A percentile compares a stretch with the other conserved stretches of the same genome.
Conservation (phyloP, 169 alveolate genomes). For the Cryptosporidium bovis region DNA sequence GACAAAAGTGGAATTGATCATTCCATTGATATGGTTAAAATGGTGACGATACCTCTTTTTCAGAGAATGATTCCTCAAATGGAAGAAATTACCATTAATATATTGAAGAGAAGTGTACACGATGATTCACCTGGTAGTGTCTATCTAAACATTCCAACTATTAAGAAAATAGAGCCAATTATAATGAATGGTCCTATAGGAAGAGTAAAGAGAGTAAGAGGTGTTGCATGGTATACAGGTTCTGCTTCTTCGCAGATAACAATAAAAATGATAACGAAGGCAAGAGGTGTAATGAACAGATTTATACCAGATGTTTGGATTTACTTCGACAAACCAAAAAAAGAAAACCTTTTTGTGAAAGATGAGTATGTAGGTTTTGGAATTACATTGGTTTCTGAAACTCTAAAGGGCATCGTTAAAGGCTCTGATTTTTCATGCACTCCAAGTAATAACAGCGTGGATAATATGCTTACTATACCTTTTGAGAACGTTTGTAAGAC, state of each 20-base stretch:
- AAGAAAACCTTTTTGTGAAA: conserved; percentile 59
- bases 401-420: conserved; percentile 76
- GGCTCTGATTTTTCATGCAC: conserved; percentile 69
- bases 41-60: conserved; percentile 80
- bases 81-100: conserved; percentile 78
- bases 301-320: conserved; percentile 92
- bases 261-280: conserved; percentile 82
- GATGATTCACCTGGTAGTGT: conserved; percentile 87
- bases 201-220: conserved; percentile 86
- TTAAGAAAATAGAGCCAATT: conserved; percentile 82
- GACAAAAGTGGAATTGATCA: conserved; percentile 81
- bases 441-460: conserved; percentile 10
- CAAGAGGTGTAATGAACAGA: conserved; percentile 85
- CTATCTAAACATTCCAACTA: conserved; percentile 77
- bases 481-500: neutral
- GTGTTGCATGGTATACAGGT: conserved; percentile 84
- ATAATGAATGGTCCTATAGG: conserved; percentile 82
- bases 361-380: conserved; percentile 86
- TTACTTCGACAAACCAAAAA: conserved; percentile 82
- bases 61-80: conserved; percentile 83
- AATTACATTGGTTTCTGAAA: conserved; percentile 90
- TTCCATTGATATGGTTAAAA: conserved; percentile 78
- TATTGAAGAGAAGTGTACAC: conserved; percentile 82
- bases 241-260: conserved; percentile 82
- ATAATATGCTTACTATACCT: conserved; percentile 15